phyloP scores from a whole-genome alignment of 1,139 yeast genomes.

The Pichia sp. region DNA sequence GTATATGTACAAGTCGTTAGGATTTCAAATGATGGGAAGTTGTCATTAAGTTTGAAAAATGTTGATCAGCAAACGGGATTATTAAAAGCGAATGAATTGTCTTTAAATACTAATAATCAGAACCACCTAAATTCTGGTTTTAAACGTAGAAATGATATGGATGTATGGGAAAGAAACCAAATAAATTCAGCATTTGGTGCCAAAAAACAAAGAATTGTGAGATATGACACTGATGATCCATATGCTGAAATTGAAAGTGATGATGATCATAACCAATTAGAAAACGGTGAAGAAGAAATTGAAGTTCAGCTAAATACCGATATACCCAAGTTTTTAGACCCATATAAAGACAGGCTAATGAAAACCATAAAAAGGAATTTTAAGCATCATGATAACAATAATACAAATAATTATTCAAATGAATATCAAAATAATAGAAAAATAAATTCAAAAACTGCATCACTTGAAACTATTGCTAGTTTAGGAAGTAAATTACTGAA shows the following conservation, averaged over 20 bases:
- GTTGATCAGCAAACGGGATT: constrained; percentile 67
- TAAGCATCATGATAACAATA: neutral
- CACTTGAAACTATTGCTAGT: constrained; percentile 69
- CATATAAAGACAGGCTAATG: constrained; percentile 31
- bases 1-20: constrained; percentile 57
- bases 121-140: constrained; percentile 3
- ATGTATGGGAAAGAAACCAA: constrained; percentile 85
- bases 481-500: constrained; percentile 67
- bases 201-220: constrained; percentile 15
- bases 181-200: constrained; percentile 28
- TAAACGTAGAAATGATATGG: constrained; percentile 71
- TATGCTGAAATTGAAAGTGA: constrained; percentile 30
- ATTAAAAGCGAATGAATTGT: constrained; percentile 20
- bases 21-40: constrained; percentile 36
- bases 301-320: constrained; percentile 68
- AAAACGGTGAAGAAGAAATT: constrained; percentile 48
- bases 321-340: constrained; percentile 68
- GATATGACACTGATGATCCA: constrained; percentile 36
- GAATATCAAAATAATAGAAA: neutral
- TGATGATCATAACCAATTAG: constrained; percentile 23
- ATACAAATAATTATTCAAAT: neutral
- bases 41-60: constrained; percentile 66
- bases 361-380: neutral
- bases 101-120: neutral
- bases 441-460: constrained; percentile 20